Conservation (phyloP, 1,284 basidiomycete species). For the Ceraceosorus bombacis region DNA sequence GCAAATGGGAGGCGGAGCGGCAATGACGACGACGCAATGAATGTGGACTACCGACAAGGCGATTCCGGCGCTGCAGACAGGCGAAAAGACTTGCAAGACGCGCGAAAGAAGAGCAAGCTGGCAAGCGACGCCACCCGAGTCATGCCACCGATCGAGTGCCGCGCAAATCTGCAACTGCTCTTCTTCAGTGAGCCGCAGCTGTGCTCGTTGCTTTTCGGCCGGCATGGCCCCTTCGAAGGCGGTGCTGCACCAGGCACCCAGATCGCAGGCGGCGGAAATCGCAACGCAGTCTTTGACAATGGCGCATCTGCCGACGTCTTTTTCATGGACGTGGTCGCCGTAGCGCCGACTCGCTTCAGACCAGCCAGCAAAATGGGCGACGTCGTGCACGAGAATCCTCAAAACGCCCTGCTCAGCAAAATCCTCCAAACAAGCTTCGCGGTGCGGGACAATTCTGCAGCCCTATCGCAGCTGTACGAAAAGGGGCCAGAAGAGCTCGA, state of each 20-base stretch:
- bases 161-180: slow-evolving; percentile 80
- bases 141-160: slow-evolving; percentile 81
- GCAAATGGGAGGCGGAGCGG: slow-evolving; percentile 15
- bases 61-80: too few relatives aligned
- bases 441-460: slow-evolving; percentile 22
- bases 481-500: slow-evolving; percentile 49
- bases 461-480: slow-evolving; percentile 57
- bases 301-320: slow-evolving; percentile 84
- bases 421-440: slow-evolving; percentile 65
- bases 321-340: slow-evolving; percentile 86
- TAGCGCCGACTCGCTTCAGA: slow-evolving; percentile 90
- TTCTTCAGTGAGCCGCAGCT: slow-evolving; percentile 76
- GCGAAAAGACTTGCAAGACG: slow-evolving; percentile 48
- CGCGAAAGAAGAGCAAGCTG: slow-evolving; percentile 34
- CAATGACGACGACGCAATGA: slow-evolving; percentile 46
- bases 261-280: slow-evolving; percentile 12
- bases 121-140: slow-evolving; percentile 62
- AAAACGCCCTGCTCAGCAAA: slow-evolving; percentile 85
- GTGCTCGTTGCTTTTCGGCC: slow-evolving; percentile 80
- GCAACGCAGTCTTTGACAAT: slow-evolving; percentile 20
- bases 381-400: slow-evolving; percentile 87
- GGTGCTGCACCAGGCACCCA: slow-evolving; percentile 19
- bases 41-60: slow-evolving; percentile 54
- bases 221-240: slow-evolving; percentile 70
- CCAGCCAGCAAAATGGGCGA: slow-evolving; percentile 90